Evolutionary conservation across 495 filamentous ascomycete genomes (phyloP), one percentile per base, ranked within the genome.

Genomic region (Aspergillus cavernicola): DNA sequence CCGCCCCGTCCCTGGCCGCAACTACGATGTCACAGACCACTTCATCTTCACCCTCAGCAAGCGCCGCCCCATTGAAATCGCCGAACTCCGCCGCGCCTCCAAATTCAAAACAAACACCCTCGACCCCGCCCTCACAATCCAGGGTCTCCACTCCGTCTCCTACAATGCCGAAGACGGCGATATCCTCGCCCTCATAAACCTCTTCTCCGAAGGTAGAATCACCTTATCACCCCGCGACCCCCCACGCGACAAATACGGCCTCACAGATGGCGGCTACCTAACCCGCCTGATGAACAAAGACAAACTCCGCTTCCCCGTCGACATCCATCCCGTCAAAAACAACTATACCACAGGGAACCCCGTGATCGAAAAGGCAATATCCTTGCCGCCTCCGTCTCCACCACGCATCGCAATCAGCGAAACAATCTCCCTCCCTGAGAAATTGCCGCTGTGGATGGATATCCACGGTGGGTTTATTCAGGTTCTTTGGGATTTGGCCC

Each of bases 361-460:
- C 0, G 60, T 89, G 0, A 26, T 65, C 4, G 57, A 61, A 1
- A 51, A 48, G 0, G 41, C 57, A 2, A 39, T 53, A 20, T 29
- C 37, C 22, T 61, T 50, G 45, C 67, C 57, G 36, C 66, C 58
- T 29, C 75, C 68, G 4, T 47, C 54, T 19, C 72, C 65, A 3
- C 36, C 32, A 0, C 46, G 15, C 10, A 15, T 49, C 24, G 12
- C 10, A 6, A 23, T 41, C 4, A 7, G 1, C 16, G 41, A 51
- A 9, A 6, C 56, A 60, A 36, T 70, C 68, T 13, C 40, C 9
- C 12, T 55, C 13, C 60, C 63, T 10, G 70, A 57, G 61, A 82
- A 63, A 58, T 72, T 89, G 16, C 91, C 91, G 0, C 67, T 91
- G 22, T 96, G 91, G 91, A 81, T 80, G 53, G 88, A 90, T 65